Conservation (phyloP, 208 protist genomes). For the Crithidia bombi region DNA sequence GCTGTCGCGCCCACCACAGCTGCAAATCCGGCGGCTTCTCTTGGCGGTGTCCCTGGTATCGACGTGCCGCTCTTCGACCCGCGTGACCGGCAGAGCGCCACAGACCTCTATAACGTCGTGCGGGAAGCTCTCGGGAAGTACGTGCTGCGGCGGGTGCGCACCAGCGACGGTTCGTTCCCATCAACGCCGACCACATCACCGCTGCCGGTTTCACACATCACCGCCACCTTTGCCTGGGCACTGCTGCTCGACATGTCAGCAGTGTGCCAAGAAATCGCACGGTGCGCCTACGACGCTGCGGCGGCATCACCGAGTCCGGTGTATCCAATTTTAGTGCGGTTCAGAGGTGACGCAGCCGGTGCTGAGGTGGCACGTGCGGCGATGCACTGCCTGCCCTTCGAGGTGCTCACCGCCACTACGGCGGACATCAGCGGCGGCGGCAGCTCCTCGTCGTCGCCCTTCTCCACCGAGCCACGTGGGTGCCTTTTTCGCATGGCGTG, state of each 20-base stretch:
- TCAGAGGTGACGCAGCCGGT: slow-evolving; percentile 52
- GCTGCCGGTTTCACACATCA: slow-evolving; percentile 36
- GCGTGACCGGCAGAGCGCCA: slow-evolving; percentile 33
- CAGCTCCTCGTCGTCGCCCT: no score
- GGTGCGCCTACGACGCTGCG: slow-evolving; percentile 34
- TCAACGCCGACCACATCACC: neutral
- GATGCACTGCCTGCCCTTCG: slow-evolving; percentile 90
- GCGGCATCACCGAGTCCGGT: slow-evolving; percentile 12
- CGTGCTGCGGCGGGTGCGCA: slow-evolving; percentile 60
- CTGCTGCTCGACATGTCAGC: slow-evolving; percentile 70
- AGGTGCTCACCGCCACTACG: slow-evolving; percentile 55
- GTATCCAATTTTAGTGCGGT: slow-evolving; percentile 65
- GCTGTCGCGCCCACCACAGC: slow-evolving; percentile 12
- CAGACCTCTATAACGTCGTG: slow-evolving; percentile 56
- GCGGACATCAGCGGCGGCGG: neutral
- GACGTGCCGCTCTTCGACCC: slow-evolving; percentile 34
- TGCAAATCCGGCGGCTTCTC: neutral
- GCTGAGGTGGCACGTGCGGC: slow-evolving; percentile 66
- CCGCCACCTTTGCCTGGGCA: slow-evolving; percentile 57
- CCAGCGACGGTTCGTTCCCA: neutral
- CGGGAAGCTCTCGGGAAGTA: slow-evolving; percentile 68
- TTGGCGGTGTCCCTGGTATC: slow-evolving; percentile 12
- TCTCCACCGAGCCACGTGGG: slow-evolving; percentile 5
- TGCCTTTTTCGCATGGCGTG: slow-evolving; percentile 51
- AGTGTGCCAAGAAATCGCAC: slow-evolving; percentile 63